These are phyloP conservation scores for Penicillium glabrum DNA, from an alignment of 2,329 filamentous ascomycete species.

Conservation along the genomic window DNA sequence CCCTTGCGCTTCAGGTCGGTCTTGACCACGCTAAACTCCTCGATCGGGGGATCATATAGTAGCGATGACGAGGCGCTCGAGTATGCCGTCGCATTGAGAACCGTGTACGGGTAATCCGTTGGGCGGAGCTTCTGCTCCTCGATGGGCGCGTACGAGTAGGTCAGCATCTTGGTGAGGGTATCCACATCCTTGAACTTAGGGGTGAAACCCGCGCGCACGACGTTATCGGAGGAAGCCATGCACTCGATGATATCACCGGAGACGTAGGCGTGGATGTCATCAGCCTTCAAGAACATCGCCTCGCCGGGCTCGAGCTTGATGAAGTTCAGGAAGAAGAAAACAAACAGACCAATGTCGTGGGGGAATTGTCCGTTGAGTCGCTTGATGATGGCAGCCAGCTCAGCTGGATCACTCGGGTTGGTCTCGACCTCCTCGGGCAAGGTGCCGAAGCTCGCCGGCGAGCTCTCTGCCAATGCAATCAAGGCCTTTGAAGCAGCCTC, in stretches of 20 bases:
- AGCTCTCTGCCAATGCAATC: slow-evolving; percentile 66
- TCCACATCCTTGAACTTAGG: slow-evolving; percentile 97
- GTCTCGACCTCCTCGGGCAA: slow-evolving; percentile 32
- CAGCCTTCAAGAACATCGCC: slow-evolving; percentile 92
- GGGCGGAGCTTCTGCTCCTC: slow-evolving; percentile 92
- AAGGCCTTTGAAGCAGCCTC: slow-evolving; percentile 66
- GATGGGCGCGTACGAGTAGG: slow-evolving; percentile 93
- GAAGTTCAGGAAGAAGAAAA: slow-evolving; percentile 96
- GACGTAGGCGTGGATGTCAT: slow-evolving; percentile 92
- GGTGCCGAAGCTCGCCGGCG: slow-evolving; percentile 72
- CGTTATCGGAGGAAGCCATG: slow-evolving; percentile 99
- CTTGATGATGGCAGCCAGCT: slow-evolving; percentile 73
- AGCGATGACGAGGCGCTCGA: slow-evolving; percentile 69
- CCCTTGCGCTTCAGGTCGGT: slow-evolving; percentile 68
- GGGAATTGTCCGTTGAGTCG: slow-evolving; percentile 84
- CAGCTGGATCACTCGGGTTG: slow-evolving; percentile 47
- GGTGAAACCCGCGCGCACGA: slow-evolving; percentile 94
- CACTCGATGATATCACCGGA: slow-evolving; percentile 88
- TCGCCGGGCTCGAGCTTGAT: slow-evolving; percentile 85
- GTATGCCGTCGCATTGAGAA: slow-evolving; percentile 79
- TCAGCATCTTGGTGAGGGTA: slow-evolving; percentile 86
- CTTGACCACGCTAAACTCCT: slow-evolving; percentile 90
- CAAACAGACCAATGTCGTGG: slow-evolving; percentile 86
- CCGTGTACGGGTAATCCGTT: slow-evolving; percentile 79
- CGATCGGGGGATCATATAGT: slow-evolving; percentile 93